phyloP scores from a whole-genome alignment of 202 grass and related monocot genomes.

The Schoenoplectus triqueter region DNA sequence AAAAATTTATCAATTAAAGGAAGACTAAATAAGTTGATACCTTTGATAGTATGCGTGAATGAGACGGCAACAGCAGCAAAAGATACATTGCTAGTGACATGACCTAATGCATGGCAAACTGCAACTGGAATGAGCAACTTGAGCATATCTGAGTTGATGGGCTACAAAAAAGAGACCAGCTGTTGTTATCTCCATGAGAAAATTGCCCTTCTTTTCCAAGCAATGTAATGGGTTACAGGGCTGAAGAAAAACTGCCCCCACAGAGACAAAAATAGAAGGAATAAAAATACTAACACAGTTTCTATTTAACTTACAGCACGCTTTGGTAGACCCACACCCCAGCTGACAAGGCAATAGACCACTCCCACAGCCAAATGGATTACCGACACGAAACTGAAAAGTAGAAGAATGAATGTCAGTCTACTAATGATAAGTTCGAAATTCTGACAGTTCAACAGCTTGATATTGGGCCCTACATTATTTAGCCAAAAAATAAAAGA shows the following conservation, averaged over 20 bases:
- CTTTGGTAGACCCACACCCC: constrained; percentile 83
- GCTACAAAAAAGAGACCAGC: constrained; percentile 54
- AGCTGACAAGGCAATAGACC: constrained; percentile 77
- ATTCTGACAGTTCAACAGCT: not conserved
- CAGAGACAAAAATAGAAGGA: not conserved
- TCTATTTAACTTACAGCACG: constrained; percentile 73
- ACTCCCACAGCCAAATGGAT: constrained; percentile 79
- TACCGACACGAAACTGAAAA: constrained; percentile 75
- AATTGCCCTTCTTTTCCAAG: not conserved
- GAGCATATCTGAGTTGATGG: constrained; percentile 69
- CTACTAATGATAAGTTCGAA: not conserved
- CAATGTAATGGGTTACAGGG: not conserved
- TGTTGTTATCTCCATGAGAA: constrained; percentile 20
- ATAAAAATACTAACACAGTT: not conserved
- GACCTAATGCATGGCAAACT: constrained; percentile 88
- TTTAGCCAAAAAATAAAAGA: not conserved
- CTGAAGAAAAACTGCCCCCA: not conserved
- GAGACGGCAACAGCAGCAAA: constrained; percentile 97
- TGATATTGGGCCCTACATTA: not conserved
- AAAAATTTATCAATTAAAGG: not conserved
- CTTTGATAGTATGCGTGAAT: constrained; percentile 95
- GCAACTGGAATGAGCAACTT: constrained; percentile 95
- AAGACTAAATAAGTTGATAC: constrained; percentile 51
- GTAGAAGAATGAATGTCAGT: constrained; percentile 24
- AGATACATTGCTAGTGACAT: constrained; percentile 95